phyloP scores from a whole-genome alignment of 192 early-diverging fungal genomes.

The Coemansia sp. region DNA sequence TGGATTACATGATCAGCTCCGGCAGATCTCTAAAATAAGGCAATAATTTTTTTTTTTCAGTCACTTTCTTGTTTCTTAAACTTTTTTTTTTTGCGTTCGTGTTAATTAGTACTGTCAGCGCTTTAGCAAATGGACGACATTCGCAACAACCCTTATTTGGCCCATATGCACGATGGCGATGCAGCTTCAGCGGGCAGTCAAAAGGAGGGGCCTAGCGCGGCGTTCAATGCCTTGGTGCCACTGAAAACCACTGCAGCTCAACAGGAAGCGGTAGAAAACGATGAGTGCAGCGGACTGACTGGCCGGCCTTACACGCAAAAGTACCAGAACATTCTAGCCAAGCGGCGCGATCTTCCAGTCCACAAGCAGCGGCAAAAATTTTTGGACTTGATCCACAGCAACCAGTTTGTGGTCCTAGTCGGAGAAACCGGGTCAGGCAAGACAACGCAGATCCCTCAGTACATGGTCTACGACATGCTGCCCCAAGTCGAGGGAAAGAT shows the following conservation, averaged over 20 bases:
- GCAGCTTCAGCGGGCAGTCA: slow-evolving; percentile 2
- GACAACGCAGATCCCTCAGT: slow-evolving; percentile 99
- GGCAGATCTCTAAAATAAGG: not conserved
- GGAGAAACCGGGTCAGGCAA: slow-evolving; percentile 99
- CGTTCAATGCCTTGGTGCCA: slow-evolving; percentile 41
- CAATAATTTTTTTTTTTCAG: not conserved
- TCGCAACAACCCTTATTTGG: slow-evolving; percentile 51
- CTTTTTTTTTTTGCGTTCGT: not conserved
- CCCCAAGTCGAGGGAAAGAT: slow-evolving; percentile 85
- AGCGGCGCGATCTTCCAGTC: slow-evolving; percentile 88
- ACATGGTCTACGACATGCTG: slow-evolving; percentile 85
- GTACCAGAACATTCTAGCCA: slow-evolving; percentile 84
- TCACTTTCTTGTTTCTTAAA: not conserved
- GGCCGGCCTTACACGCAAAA: slow-evolving; percentile 73
- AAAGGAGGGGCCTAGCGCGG: slow-evolving; percentile 13
- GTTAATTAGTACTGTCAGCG: not conserved
- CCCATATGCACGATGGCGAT: slow-evolving; percentile 44
- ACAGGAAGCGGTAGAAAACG: slow-evolving; percentile 78
- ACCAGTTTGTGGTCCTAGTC: slow-evolving; percentile 93
- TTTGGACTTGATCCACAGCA: slow-evolving; percentile 86
- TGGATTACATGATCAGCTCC: slow-evolving; percentile 3
- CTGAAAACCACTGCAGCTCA: slow-evolving; percentile 69
- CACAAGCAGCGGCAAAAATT: slow-evolving; percentile 92
- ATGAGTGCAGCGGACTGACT: slow-evolving; percentile 75
- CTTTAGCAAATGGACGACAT: slow-evolving; percentile 31